Base-by-base conservation (phyloP, 2,329 filamentous ascomycete genomes). In the Colletotrichum australisinense region DNA sequence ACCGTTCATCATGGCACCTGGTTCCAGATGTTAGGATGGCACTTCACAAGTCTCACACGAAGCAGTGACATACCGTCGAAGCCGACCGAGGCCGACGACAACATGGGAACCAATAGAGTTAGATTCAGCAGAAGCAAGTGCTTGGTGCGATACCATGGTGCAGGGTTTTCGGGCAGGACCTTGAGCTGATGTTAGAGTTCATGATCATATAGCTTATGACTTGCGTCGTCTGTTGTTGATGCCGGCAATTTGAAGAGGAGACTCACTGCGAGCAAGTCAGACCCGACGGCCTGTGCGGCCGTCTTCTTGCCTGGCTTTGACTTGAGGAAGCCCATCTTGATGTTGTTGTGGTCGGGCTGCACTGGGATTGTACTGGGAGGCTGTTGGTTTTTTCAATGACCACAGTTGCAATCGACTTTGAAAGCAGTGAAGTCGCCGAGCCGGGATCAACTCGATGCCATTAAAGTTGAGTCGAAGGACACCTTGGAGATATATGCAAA, bases 101-200 rank as follows among this genome's bases (percentile, higher is more conserved):
- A 73, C 3, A 86, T 77, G 1, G 85, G 85, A 1, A 87, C 76
- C 5, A 86, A 65, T 0, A 88, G 80, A 16, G 86, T 77, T 9
- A 86, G 75, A 67, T 87, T 87, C 8, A 88, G 80, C 38, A 81
- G 76, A 7, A 86, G 76, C 1, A 88, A 77, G 78, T 87, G 84
- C 0, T 81, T 79, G 3, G 80, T 78, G 4, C 81, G 80, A 68
- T 83, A 86, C 86, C 86, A 88, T 35, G 80, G 80, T 38, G 79
- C 80, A 35, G 79, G 75, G 63, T 84, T 80, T 30, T 82, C 69
- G n/a, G 86, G 86, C 5, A 87, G 78, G 8, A 87, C 78, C 77
- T 80, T 46, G 60, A 57, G 52, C 16, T 8, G 6, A 32, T 57
- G 67, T 63, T 46, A 67, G 67, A 73, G 46, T 60, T 49, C 8